Conservation (phyloP, 2,329 filamentous ascomycete genomes). For the Trichoderma sp. region DNA sequence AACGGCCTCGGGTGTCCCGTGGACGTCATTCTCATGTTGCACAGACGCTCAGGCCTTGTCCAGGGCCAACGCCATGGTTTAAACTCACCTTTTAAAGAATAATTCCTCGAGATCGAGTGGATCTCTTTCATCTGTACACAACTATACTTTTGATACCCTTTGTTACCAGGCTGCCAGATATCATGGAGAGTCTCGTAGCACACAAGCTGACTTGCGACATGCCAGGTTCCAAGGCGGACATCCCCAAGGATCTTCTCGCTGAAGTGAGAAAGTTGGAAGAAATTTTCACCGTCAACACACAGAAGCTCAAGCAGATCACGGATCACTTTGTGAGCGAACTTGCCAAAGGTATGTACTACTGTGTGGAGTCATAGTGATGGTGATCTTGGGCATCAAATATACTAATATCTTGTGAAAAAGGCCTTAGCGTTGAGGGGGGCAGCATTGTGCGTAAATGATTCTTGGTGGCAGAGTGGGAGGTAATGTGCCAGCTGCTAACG, state of each 20-base stretch:
- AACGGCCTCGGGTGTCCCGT: background rate
- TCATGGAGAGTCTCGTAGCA: background rate
- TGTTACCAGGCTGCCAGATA: too few species aligned
- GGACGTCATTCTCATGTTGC: slow-evolving; percentile 20
- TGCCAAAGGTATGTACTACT: slow-evolving; percentile 67
- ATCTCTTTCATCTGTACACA: background rate
- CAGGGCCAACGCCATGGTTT: background rate
- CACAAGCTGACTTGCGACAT: slow-evolving; percentile 31
- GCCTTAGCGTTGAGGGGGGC: slow-evolving; percentile 82
- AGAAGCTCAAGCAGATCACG: slow-evolving; percentile 87
- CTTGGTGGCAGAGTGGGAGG: background rate
- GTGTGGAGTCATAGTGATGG: background rate
- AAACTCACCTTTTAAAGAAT: background rate
- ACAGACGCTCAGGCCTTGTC: background rate
- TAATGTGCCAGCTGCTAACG: slow-evolving; percentile 31
- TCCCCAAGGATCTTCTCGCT: slow-evolving; percentile 78
- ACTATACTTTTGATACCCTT: background rate
- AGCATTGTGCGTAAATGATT: slow-evolving; percentile 73
- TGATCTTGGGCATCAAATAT: background rate
- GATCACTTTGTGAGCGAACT: slow-evolving; percentile 89
- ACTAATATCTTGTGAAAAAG: slow-evolving; percentile 46
- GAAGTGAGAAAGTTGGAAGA: slow-evolving; percentile 87
- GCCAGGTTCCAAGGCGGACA: slow-evolving; percentile 84
- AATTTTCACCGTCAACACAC: slow-evolving; percentile 74
- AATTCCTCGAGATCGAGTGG: background rate